Evolutionary conservation across 2,329 filamentous ascomycete genomes (phyloP).

Genomic region (Talaromyces marneffei): DNA sequence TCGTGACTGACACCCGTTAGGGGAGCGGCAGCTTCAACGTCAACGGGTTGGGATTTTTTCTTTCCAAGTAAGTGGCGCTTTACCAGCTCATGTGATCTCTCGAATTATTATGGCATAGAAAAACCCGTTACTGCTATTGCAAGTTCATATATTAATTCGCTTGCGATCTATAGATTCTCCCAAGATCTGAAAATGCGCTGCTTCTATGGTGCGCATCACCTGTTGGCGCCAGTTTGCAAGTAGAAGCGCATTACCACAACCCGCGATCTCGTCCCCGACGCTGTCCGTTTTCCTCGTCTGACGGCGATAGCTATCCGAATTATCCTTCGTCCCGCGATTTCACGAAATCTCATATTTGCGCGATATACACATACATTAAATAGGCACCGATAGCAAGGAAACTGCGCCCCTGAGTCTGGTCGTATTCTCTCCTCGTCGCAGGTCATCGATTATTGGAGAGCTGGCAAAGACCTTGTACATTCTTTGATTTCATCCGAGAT

Average conservation of each 20-base stretch:
- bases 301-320: not conserved
- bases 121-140: not conserved
- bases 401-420: not conserved
- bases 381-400: not conserved
- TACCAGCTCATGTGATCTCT: not conserved
- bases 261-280: conserved; percentile 9
- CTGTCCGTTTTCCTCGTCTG: conserved; percentile 5
- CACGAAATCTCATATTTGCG: not conserved
- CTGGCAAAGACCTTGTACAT: conserved; percentile 11
- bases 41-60: not conserved
- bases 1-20: not conserved
- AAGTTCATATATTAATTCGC: not conserved
- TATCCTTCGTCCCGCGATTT: not conserved
- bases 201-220: conserved; percentile 14
- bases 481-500: conserved; percentile 4
- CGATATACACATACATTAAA: not conserved
- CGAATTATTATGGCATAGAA: not conserved
- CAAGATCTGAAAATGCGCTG: conserved; percentile 14
- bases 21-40: conserved; percentile 1
- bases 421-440: conserved; percentile 12
- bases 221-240: conserved; percentile 13
- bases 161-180: not conserved
- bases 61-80: conserved; percentile 1
- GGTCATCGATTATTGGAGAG: conserved; percentile 11
- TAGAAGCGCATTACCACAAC: conserved; percentile 4